Evolutionary conservation across 208 protist genomes (phyloP).

Genomic region (Trichomonas tenax): DNA sequence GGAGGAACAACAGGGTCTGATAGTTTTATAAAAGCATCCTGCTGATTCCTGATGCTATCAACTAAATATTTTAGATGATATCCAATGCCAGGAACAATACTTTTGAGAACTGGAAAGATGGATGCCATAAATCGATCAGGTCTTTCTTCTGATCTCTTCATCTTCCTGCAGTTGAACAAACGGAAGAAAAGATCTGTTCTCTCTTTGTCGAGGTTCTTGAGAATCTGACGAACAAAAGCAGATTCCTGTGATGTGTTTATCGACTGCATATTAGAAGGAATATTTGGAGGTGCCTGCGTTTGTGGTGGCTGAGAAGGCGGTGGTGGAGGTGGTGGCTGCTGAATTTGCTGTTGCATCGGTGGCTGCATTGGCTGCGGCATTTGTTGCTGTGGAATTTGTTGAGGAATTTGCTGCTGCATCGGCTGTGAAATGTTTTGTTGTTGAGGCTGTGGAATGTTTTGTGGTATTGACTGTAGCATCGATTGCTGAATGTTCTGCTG

Average conservation of each 20-base stretch:
- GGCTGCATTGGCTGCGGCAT: not conserved
- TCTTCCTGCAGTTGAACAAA: not conserved
- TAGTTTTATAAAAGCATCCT: not conserved
- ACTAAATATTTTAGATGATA: not conserved
- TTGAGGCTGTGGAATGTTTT: not conserved
- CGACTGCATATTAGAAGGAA: not conserved
- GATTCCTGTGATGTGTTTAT: not conserved
- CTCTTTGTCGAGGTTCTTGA: not conserved
- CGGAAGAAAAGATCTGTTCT: not conserved
- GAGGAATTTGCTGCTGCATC: not conserved
- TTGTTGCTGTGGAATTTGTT: not conserved
- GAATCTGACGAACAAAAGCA: not conserved
- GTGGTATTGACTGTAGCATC: not conserved
- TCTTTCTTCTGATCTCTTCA: not conserved
- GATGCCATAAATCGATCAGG: not conserved
- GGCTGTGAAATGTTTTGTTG: not conserved
- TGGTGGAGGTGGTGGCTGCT: not conserved
- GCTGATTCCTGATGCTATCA: not conserved
- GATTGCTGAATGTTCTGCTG: not conserved
- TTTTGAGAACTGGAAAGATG: not conserved
- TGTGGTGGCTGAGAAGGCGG: not conserved
- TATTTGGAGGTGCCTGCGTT: not conserved
- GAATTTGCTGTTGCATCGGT: not conserved
- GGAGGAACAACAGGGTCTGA: not conserved
- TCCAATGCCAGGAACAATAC: not conserved